Conservation (phyloP, 2,329 filamentous ascomycete species). For the Alternaria incomplexa region DNA sequence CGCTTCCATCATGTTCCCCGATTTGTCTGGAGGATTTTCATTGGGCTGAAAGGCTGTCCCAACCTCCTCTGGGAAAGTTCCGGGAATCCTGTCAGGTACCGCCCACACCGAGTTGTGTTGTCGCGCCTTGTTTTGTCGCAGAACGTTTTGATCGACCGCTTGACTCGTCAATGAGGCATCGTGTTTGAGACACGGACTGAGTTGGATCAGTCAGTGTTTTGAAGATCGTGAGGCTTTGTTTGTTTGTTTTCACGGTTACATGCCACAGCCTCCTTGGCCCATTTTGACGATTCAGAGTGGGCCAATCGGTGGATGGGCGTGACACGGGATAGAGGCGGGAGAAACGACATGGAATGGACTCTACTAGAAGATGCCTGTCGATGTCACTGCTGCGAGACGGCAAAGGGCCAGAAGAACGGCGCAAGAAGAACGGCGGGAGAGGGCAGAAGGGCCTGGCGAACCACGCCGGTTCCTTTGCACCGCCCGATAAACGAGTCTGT, state of each 20-base stretch:
- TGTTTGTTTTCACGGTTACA: constrained; percentile 26
- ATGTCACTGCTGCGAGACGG: constrained; percentile 29
- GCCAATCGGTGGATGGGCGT: constrained; percentile 21
- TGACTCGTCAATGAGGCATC: constrained; percentile 13
- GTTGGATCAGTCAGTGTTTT: constrained; percentile 21
- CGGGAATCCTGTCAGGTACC: constrained; percentile 17
- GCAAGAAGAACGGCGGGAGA: constrained; percentile 18
- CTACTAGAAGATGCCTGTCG: constrained; percentile 17
- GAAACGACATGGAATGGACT: constrained; percentile 15
- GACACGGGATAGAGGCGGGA: constrained; percentile 19
- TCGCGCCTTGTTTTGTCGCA: constrained; percentile 16
- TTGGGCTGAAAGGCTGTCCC: constrained; percentile 23
- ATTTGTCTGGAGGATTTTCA: constrained; percentile 33
- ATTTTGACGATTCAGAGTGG: background rate
- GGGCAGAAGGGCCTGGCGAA: constrained; percentile 22
- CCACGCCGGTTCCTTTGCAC: constrained; percentile 20
- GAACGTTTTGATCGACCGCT: constrained; percentile 5
- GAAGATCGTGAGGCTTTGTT: constrained; percentile 19
- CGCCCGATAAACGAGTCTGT: constrained; percentile 29
- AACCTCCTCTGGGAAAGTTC: constrained; percentile 15
- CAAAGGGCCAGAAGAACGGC: constrained; percentile 25
- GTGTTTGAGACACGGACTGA: constrained; percentile 9
- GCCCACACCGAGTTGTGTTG: constrained; percentile 13
- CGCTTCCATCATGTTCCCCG: constrained; percentile 28
- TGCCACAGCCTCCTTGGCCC: constrained; percentile 10